Conservation (phyloP, 345 rosid genomes). For the Syzygium aqueum region DNA sequence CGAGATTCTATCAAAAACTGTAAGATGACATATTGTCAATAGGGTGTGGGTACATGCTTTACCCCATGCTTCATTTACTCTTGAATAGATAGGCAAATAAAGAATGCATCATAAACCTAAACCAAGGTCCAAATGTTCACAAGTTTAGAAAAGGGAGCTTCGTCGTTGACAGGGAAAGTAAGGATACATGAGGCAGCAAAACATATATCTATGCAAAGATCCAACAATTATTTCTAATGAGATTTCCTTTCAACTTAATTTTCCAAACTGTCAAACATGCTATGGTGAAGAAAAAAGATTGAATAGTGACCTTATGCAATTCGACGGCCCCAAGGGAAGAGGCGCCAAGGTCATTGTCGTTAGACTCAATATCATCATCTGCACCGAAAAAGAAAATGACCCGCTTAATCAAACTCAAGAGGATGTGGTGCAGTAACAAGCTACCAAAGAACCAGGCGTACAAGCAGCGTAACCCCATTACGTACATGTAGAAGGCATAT, state of each 20-base stretch:
- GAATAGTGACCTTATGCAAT: constrained; percentile 24
- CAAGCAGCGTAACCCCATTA: neutral
- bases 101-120: neutral
- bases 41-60: neutral
- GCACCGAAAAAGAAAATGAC: constrained; percentile 2
- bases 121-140: neutral
- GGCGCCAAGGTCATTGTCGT: constrained; percentile 8
- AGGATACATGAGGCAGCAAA: neutral
- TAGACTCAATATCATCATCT: constrained; percentile 43
- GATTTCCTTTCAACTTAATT: neutral
- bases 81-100: neutral
- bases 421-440: too few species aligned
- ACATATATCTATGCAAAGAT: neutral
- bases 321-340: constrained; percentile 21
- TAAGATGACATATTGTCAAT: neutral
- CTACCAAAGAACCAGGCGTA: neutral
- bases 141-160: neutral
- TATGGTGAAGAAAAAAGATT: neutral
- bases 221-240: neutral
- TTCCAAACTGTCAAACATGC: neutral
- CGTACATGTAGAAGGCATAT: neutral
- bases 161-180: neutral
- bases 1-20: neutral
- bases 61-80: neutral
- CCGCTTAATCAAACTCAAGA: neutral